Evolutionary conservation across 2,329 filamentous ascomycete species (phyloP), one percentile per base, ranked within the genome.

Genomic region (Penicillium hesseltinei): DNA sequence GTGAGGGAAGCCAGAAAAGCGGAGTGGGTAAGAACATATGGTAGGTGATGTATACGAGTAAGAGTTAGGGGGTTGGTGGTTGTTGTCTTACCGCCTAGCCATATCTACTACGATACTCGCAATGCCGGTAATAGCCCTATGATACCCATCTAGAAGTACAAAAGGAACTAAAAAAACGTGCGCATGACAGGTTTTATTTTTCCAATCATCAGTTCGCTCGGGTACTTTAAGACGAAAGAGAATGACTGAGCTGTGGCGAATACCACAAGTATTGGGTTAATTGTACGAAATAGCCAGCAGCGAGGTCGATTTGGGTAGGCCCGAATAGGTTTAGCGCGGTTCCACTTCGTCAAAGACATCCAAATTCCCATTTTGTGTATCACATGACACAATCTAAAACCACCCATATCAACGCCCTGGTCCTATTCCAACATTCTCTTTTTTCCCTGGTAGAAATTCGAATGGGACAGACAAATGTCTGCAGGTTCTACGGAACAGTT

Each of bases 391-490:
- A 11, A 7, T 15, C 3, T 2, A 39, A 54, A 54, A 3, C 15
- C n/a, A 9, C 4, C 19, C 6, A 23, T 23, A 33, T 27, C 27
- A 25, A 36, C 50, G 13, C 19, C 17, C 40, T 42, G 5, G 31
- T 10, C 33, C 6, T 39, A 15, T 33, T 33, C 5, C 2, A 43
- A 23, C 3, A 2, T 19, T 9, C 3, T 43, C 19, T 13, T 19
- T 33, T 9, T 17, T 35, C 8, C 9, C 11, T 10, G 2, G 13
- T n/a, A 23, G 31, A 23, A 33, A 25, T 4, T 55, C 45, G 52
- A 55, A 55, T 55, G 52, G 45, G 10, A 56, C 40, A 52, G 29
- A 17, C 54, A 52, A 52, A 56, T 56, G 54, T 56, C 42, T 42
- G 40, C 42, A 38, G 40, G 54, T 56, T 52, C 54, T 52, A 51